Base-by-base conservation (phyloP, 2,329 filamentous ascomycete genomes). In the Ambrosiella beaveri region DNA sequence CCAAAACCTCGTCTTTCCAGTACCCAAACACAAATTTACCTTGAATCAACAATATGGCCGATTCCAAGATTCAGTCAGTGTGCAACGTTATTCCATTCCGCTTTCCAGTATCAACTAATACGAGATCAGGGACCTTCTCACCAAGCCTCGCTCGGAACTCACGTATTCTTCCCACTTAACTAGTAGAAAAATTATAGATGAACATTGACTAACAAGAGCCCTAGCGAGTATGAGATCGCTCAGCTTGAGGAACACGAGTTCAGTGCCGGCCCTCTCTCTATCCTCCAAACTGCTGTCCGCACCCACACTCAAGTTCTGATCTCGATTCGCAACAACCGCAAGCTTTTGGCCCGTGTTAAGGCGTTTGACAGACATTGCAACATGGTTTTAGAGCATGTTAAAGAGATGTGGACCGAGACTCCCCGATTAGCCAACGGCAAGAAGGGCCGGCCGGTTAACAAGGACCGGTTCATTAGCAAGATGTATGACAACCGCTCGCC, bases 341-440 rank as follows among this genome's bases (percentile, higher is more conserved):
- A 98, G 77, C 79, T 98, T 53, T 84, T 98, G 58, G 93, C 91
- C 56, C 86, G 93, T 63, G 91, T 98, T 68, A 98, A 98, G 77
- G 93, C 93, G 6, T 98, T 98, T 70, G 93, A 98, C 73, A 80
- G 93, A 61, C 93, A 98, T 73, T 97, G 90, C 80, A 98, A 98
- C 74, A 97, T 98, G 93, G 87, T 95, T 2, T 76, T 96, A 53
- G 89, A 95, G 76, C 95, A 95, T 65, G 89, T 94, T 50, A 73
- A 73, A 78, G 93, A 98, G 75, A 97, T 98, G 91, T 98, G 93
- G 93, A 96, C 90, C 8, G 93, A 98, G 74, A 93, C 86, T 58
- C 89, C 91, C 54, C 76, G 82, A 61, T 78, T 87, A 67, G 82
- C 86, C 19, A 85, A 84, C 63, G 91, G 91, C 64, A 93, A 91